Evolutionary conservation across 129 eudicot genomes (phyloP).

Genomic region (Flaveria linearis): DNA sequence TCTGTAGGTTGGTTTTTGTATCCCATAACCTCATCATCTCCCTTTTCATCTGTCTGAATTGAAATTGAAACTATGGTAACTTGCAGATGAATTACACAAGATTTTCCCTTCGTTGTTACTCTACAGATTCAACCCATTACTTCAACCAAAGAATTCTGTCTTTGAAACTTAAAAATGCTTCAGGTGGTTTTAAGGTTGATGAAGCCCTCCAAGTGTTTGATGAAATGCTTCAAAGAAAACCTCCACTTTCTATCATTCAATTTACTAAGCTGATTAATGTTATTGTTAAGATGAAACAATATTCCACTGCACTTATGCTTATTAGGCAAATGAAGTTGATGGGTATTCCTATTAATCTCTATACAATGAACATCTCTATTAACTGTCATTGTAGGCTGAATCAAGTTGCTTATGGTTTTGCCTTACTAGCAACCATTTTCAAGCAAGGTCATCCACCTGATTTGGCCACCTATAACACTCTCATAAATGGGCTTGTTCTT

Average conservation of each 20-base stretch:
- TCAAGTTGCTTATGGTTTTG: constrained; percentile 38
- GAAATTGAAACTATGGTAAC: not conserved
- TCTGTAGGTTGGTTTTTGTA: no score
- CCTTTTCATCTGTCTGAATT: not conserved
- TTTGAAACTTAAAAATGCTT: not conserved
- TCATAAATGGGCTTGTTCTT: constrained; percentile 43
- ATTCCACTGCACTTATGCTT: constrained; percentile 30
- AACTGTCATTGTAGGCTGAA: constrained; percentile 40
- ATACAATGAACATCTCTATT: constrained; percentile 35
- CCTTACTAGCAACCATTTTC: constrained; percentile 37
- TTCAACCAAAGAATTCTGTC: not conserved
- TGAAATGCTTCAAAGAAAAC: constrained; percentile 41
- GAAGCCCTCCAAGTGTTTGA: constrained; percentile 48
- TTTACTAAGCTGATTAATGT: constrained; percentile 27
- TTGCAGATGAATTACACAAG: not conserved
- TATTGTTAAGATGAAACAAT: constrained; percentile 39
- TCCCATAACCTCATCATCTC: not conserved
- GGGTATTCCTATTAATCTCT: constrained; percentile 26
- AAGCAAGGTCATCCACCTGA: constrained; percentile 44
- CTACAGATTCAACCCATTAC: not conserved
- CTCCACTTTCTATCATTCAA: constrained; percentile 35
- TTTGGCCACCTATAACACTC: constrained; percentile 35
- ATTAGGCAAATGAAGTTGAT: constrained; percentile 10
- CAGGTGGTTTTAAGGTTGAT: constrained; percentile 20
- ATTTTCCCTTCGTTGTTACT: not conserved